These are phyloP conservation scores for Serendipita sp. DNA, from an alignment of 1,284 basidiomycete genomes.

Conservation along the genomic window DNA sequence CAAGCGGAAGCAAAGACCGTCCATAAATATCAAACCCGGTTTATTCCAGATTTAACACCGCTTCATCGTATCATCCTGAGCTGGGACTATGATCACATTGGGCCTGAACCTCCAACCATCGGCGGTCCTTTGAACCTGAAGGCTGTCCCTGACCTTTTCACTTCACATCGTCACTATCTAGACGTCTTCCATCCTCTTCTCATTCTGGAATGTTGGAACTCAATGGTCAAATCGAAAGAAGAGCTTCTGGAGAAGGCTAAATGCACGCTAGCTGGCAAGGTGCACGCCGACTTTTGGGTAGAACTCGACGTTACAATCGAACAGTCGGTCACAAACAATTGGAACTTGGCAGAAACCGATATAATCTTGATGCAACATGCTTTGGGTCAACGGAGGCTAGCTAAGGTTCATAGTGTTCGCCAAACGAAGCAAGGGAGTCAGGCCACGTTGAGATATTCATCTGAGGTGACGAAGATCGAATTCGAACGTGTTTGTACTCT, in stretches of 20 bases:
- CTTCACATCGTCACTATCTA: conserved; percentile 54
- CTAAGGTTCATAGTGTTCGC: conserved; percentile 64
- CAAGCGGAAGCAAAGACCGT: conserved; percentile 43
- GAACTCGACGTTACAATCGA: conserved; percentile 54
- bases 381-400: conserved; percentile 42
- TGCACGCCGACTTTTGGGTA: conserved; percentile 56
- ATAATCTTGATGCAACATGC: conserved; percentile 54
- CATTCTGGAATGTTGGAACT: conserved; percentile 84
- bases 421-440: conserved; percentile 36
- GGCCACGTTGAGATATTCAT: conserved; percentile 35
- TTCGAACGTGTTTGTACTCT: conserved; percentile 4
- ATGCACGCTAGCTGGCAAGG: conserved; percentile 46
- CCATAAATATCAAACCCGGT: conserved; percentile 46
- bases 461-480: conserved; percentile 16
- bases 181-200: conserved; percentile 77
- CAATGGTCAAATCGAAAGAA: conserved; percentile 67
- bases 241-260: conserved; percentile 38
- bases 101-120: conserved; percentile 39
- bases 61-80: conserved; percentile 73
- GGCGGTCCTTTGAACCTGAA: conserved; percentile 24
- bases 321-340: conserved; percentile 48
- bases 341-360: conserved; percentile 67
- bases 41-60: conserved; percentile 69
- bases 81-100: conserved; percentile 72
- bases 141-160: conserved; percentile 54